These are phyloP conservation scores for Sporothrix schenckii DNA, from an alignment of 2,329 filamentous ascomycete species.

Conservation along the genomic window DNA sequence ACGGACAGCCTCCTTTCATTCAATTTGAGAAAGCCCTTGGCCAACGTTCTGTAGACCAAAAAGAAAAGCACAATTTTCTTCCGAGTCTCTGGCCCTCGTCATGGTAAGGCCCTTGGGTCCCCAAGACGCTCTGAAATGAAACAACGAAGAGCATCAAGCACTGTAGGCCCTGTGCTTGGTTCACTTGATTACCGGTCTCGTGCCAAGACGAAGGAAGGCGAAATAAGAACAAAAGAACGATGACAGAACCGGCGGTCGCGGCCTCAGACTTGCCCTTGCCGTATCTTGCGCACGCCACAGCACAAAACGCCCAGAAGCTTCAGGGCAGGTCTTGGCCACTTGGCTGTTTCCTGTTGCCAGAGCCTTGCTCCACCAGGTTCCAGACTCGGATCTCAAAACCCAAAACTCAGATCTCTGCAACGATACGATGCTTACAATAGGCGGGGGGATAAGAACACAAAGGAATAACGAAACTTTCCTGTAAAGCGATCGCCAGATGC, in stretches of 20 bases:
- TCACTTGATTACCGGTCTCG: neutral
- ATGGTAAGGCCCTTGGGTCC: no score
- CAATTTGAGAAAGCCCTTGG: neutral
- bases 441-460: neutral
- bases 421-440: neutral
- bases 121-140: neutral
- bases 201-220: neutral
- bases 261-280: neutral
- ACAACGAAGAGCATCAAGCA: neutral
- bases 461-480: neutral
- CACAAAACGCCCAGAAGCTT: constrained; percentile 22
- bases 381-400: constrained; percentile 11
- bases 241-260: neutral
- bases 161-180: neutral
- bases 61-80: neutral
- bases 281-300: neutral
- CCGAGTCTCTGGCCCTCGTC: no score
- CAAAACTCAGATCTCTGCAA: neutral
- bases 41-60: neutral
- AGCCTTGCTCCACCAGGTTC: constrained; percentile 24
- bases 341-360: constrained; percentile 21
- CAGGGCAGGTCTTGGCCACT: constrained; percentile 19
- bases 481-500: neutral
- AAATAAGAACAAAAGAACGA: neutral
- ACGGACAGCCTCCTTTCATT: neutral